Conservation (phyloP, 1,284 basidiomycete genomes). For the Leccinum subrobustum region DNA sequence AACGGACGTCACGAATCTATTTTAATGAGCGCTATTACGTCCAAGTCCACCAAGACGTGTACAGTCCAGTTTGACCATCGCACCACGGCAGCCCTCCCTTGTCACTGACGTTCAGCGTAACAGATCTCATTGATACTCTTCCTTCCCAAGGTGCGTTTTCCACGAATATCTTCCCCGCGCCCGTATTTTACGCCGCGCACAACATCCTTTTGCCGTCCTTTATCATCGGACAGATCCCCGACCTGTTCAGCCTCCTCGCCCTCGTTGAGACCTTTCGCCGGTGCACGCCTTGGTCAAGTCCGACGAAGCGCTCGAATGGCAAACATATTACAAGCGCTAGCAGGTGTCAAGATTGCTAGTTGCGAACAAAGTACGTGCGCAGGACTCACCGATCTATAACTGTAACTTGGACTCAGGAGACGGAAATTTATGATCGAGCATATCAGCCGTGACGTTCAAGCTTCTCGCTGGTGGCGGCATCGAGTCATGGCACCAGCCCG, state of each 20-base stretch:
- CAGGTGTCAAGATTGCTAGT: no score
- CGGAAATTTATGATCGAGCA: no score
- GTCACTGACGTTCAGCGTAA: conserved; percentile 3
- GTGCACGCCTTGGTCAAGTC: not conserved
- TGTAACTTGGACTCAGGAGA: no score
- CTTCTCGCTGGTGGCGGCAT: no score
- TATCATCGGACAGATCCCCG: conserved; percentile 35
- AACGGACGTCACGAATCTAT: no score
- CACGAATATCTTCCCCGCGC: conserved; percentile 26
- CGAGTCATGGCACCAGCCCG: no score
- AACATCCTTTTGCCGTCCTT: conserved; percentile 39
- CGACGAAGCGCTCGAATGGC: no score
- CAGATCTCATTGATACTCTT: conserved; percentile 16
- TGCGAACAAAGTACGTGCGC: no score
- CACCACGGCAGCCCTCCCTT: not conserved
- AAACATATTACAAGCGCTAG: no score
- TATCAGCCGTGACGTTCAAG: no score
- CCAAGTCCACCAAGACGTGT: not conserved
- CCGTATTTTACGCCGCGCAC: conserved; percentile 39
- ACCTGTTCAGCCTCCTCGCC: conserved; percentile 42
- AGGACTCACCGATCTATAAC: no score
- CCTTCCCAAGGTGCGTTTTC: not conserved
- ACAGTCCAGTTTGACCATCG: conserved; percentile 6
- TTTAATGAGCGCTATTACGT: not conserved
- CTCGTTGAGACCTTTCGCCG: conserved; percentile 42